Evolutionary conservation across 495 filamentous ascomycete genomes (phyloP), one percentile per base, ranked within the genome.

Genomic region (Neurospora tetraspora): DNA sequence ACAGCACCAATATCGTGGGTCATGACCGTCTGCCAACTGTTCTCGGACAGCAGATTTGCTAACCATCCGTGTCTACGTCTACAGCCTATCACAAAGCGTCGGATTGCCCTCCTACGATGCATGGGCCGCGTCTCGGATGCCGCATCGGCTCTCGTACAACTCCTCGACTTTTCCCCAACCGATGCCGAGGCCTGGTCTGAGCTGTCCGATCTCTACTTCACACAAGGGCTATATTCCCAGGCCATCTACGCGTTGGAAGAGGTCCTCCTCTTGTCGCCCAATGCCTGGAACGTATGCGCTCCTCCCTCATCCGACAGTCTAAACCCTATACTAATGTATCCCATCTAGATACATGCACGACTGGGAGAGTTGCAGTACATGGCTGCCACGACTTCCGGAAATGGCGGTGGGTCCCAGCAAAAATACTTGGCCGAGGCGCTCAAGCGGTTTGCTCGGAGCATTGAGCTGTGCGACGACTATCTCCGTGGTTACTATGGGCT

Each of bases 151-250:
- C 82, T 98, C 53, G 88, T 90, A 73, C 85, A 90, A 72, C 84
- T 98, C 38, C 86, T 99, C 53, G 90, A 94, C 73, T 88, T 91
- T 72, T 91, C 91, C 11, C 95, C 96, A 6, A 97, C 93, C 9
- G 96, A 98, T 83, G 90, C 91, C 12, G 96, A 99, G 80, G 91
- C 93, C 20, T 99, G 96, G 96, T 90, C 93, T 70, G 96, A 99
- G 83, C 85, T 99, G 75, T 87, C 92, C 39, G 92, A 95, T 75
- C 81, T 98, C 39, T 98, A 99, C 80, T 83, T 93, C 65, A 82
- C 85, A 2, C 91, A 94, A 77, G 92, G 91, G 7, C 81, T 93
- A 76, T 92, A 91, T 76, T 80, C 88, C 27, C 95, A 97, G 79
- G 93, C 94, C 40, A 88, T 95, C 68, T 98, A 91, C 80, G 90